Evolutionary conservation across 495 filamentous ascomycete genomes (phyloP).

Genomic region (Patellaria atrata): DNA sequence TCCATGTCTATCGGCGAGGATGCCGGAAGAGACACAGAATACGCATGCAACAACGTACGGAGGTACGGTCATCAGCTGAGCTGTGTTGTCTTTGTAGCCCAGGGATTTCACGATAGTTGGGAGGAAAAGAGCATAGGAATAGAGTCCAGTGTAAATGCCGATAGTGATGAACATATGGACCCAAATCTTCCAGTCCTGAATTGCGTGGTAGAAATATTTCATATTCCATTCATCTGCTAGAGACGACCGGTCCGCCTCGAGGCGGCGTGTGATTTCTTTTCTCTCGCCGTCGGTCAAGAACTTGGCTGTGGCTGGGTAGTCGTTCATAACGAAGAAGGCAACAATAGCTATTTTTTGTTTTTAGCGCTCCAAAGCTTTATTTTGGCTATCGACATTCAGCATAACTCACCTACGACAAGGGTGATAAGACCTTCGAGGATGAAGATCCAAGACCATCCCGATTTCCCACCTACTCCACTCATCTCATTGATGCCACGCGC

Average conservation of each 20-base stretch:
- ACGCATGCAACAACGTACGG: constrained; percentile 23
- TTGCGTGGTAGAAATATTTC: constrained; percentile 13
- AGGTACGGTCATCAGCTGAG: constrained; percentile 24
- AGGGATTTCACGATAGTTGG: constrained; percentile 23
- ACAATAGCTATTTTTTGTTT: constrained; percentile 5
- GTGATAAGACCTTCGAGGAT: constrained; percentile 24
- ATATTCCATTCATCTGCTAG: constrained; percentile 17
- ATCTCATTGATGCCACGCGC: constrained; percentile 20
- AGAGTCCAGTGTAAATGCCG: constrained; percentile 44
- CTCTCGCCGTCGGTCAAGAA: constrained; percentile 19
- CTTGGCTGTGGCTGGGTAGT: constrained; percentile 19
- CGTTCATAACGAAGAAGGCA: constrained; percentile 22
- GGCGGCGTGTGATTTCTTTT: constrained; percentile 15
- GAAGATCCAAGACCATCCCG: constrained; percentile 24
- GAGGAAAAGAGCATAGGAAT: constrained; percentile 64
- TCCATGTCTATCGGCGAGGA: constrained; percentile 11
- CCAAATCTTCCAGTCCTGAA: constrained; percentile 23
- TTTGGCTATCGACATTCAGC: constrained; percentile 3
- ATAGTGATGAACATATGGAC: constrained; percentile 19
- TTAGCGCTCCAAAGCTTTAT: constrained; percentile 1
- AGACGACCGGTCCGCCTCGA: constrained; percentile 16
- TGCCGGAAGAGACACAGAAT: constrained; percentile 13
- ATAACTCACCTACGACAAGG: constrained; percentile 16
- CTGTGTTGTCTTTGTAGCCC: constrained; percentile 18
- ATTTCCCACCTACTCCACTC: constrained; percentile 10